These are phyloP conservation scores for Saccharomyces hybrid DNA, from an alignment of 1,139 yeast genomes.

Conservation along the genomic window DNA sequence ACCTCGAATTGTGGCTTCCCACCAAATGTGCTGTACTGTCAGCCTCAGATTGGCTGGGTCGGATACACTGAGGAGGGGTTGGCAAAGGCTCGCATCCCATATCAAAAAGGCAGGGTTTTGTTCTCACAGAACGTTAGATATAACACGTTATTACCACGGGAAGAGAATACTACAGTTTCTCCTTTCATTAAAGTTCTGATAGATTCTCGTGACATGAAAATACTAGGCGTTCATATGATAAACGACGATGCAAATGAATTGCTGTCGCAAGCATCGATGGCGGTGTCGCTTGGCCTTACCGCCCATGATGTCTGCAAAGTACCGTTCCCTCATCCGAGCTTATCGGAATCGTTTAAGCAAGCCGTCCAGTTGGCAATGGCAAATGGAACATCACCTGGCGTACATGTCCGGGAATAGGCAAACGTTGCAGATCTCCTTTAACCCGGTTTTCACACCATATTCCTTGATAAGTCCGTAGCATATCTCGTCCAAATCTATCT, in stretches of 20 bases:
- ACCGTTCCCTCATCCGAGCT: background rate
- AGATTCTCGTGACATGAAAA: background rate
- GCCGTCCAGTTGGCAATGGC: background rate
- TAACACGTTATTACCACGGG: background rate
- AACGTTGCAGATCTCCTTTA: constrained; percentile 4
- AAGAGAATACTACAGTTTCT: background rate
- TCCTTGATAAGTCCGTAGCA: constrained; percentile 2
- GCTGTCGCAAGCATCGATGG: background rate
- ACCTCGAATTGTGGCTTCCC: background rate
- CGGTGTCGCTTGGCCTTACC: background rate
- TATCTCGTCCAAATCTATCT: background rate
- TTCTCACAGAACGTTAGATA: background rate
- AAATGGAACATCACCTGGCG: background rate
- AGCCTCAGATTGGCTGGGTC: background rate
- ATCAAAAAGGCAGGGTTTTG: background rate
- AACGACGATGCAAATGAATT: background rate
- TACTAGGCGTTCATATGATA: background rate
- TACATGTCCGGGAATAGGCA: constrained; percentile 5
- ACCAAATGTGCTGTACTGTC: background rate
- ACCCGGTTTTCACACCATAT: constrained; percentile 3
- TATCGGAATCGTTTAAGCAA: background rate
- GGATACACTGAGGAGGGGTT: background rate
- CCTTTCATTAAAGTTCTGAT: background rate
- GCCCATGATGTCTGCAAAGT: background rate
- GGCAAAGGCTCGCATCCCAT: background rate